These are phyloP conservation scores for Aspergillus aculeatus DNA, from an alignment of 2,329 filamentous ascomycete species.

Conservation along the genomic window DNA sequence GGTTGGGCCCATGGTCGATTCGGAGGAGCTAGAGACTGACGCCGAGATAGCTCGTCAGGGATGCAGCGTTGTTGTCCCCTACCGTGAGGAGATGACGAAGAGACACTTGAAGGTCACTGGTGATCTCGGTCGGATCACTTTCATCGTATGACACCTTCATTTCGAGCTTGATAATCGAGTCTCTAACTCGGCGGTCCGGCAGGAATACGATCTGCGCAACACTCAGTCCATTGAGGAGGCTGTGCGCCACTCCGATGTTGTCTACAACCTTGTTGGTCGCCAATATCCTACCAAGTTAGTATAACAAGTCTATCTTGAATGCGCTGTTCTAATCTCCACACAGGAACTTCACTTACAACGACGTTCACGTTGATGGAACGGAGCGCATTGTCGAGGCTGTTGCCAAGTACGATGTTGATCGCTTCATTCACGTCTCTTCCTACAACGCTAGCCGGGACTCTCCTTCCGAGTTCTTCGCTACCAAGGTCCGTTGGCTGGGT, in stretches of 20 bases:
- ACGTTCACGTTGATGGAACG: slow-evolving; percentile 89
- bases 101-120: slow-evolving; percentile 94
- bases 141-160: slow-evolving; percentile 61
- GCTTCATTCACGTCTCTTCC: slow-evolving; percentile 94
- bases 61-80: slow-evolving; percentile 91
- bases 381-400: slow-evolving; percentile 91
- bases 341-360: slow-evolving; percentile 89
- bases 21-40: slow-evolving; percentile 33
- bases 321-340: slow-evolving; percentile 32
- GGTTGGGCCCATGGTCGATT: slow-evolving; percentile 19
- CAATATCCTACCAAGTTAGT: slow-evolving; percentile 92
- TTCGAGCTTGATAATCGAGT: not conserved
- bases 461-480: slow-evolving; percentile 82
- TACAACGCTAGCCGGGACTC: slow-evolving; percentile 84
- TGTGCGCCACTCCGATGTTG: slow-evolving; percentile 93
- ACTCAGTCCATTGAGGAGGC: slow-evolving; percentile 94
- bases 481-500: slow-evolving; percentile 62
- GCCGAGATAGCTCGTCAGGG: slow-evolving; percentile 72
- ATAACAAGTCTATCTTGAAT: not conserved
- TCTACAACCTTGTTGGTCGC: slow-evolving; percentile 93
- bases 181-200: slow-evolving; percentile 17
- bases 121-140: slow-evolving; percentile 84
- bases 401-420: slow-evolving; percentile 96
- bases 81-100: slow-evolving; percentile 96
- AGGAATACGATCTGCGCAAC: slow-evolving; percentile 95